Percentiles rank a stretch among this genome's conserved stretches.
Conservation (phyloP, 345 rosid species). For the Cardamine chenopodiifolia region DNA sequence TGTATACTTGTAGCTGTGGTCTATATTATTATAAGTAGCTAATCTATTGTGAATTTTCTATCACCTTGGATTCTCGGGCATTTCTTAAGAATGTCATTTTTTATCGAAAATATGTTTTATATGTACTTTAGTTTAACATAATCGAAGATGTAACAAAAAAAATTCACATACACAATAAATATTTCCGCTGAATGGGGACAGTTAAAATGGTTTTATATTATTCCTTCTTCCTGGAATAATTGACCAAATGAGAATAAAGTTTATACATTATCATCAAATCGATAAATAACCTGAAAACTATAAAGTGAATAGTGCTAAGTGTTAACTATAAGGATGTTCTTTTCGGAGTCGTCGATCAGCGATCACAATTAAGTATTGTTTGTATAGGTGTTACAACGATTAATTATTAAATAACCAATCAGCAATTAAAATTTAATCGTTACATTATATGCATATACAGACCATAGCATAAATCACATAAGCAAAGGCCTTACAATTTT, state of each 20-base stretch:
- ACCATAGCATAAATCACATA: no score
- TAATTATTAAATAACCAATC: neutral
- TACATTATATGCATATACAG: no score
- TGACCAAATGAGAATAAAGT: constrained; percentile 10
- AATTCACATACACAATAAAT: constrained; percentile 18
- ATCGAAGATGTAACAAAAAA: constrained; percentile 6
- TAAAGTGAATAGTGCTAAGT: neutral
- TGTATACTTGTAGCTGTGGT: neutral
- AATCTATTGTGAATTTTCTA: neutral
- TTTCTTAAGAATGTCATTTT: neutral
- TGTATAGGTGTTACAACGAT: neutral
- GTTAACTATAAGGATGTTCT: neutral
- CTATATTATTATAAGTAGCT: neutral
- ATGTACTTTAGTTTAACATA: neutral
- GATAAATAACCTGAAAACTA: constrained; percentile 5
- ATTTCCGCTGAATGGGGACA: constrained; percentile 4
- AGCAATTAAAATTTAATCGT: neutral
- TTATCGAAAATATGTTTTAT: neutral
- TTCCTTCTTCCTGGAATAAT: neutral
- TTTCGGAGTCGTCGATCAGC: neutral
- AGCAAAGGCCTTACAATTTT: no score
- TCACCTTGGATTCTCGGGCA: constrained; percentile 6
- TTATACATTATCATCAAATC: neutral
- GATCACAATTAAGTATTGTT: neutral
- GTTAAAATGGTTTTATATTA: neutral